Base-by-base conservation (phyloP, 2,329 filamentous ascomycete species). In the Penicillium polonicum region DNA sequence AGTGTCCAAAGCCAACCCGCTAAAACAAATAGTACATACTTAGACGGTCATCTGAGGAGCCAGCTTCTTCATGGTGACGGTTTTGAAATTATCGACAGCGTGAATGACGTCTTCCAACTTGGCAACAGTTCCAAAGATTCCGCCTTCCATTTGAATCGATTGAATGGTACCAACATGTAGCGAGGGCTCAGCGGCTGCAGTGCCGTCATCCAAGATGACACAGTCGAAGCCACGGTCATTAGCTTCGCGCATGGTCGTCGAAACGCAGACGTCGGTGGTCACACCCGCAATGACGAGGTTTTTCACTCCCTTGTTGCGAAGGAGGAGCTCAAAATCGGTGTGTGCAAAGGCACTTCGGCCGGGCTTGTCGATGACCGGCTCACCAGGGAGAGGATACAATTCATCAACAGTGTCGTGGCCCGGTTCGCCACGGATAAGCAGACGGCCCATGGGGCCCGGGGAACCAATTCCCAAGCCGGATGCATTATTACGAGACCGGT, bases 371-470 rank as follows among this genome's bases (percentile, higher is more conserved):
- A 85, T 78, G 9, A 84, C 73, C 0, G 79, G 75, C 62, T 84
- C 82, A 2, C 72, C 73, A 2, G 71, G 69, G 17, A 78, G 54
- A 15, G 82, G 82, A 56, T 77, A 78, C 33, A 84, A 69, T 62
- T 86, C 83, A 8, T 78, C 72, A 19, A 86, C 78, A 31, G 80
- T 84, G 46, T 82, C 83, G 65, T 86, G 83, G 0, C 85, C 85
- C 23, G 73, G 65, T 63, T 86, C 81, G 0, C 85, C 84, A 21
- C 84, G 80, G 25, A 87, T 74, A 4, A 87, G 72, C 2, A 86
- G 76, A n/a, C 81, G 79, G 1, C 85, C 84, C 44, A 86, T 69
- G 1, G 83, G 83, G 0, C 84, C 84, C 15, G 60, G 70, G 12
- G 79, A 77, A 4, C 78, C 80, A 45, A 86, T 85, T 0, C 80